phyloP scores from a whole-genome alignment of 176 grass and related monocot species.

The Chloris gayana region DNA sequence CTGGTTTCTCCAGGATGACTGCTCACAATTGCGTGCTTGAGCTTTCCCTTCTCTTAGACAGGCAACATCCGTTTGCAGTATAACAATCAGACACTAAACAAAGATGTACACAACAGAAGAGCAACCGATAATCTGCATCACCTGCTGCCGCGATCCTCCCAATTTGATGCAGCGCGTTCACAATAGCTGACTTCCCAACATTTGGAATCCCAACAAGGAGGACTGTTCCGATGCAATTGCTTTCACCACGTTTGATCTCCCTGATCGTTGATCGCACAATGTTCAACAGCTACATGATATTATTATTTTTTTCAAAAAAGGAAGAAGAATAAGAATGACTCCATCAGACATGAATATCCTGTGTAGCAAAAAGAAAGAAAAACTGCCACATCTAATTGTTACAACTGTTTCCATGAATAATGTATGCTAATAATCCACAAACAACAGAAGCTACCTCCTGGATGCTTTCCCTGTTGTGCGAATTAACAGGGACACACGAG shows the following conservation, averaged over 20 bases:
- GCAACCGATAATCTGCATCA: conserved; percentile 35
- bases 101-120: not conserved
- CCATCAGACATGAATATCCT: not conserved
- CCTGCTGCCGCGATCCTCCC: conserved; percentile 72
- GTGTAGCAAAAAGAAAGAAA: not conserved
- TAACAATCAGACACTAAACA: conserved; percentile 29
- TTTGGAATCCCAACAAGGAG: conserved; percentile 79
- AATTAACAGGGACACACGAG: conserved; percentile 54
- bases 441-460: conserved; percentile 51
- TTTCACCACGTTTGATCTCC: conserved; percentile 62
- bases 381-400: not conserved
- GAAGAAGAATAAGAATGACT: too few species aligned
- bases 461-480: conserved; percentile 61
- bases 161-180: conserved; percentile 72
- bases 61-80: not conserved
- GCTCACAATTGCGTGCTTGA: conserved; percentile 72
- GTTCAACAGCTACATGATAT: conserved; percentile 57
- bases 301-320: too few species aligned
- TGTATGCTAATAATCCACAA: not conserved
- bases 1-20: conserved; percentile 80
- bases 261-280: conserved; percentile 50
- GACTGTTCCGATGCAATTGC: conserved; percentile 52
- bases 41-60: conserved; percentile 75
- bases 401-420: not conserved
- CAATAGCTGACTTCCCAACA: conserved; percentile 75